Evolutionary conservation across 768 basidiomycete species (phyloP).

Genomic region (Roridomyces roridus): DNA sequence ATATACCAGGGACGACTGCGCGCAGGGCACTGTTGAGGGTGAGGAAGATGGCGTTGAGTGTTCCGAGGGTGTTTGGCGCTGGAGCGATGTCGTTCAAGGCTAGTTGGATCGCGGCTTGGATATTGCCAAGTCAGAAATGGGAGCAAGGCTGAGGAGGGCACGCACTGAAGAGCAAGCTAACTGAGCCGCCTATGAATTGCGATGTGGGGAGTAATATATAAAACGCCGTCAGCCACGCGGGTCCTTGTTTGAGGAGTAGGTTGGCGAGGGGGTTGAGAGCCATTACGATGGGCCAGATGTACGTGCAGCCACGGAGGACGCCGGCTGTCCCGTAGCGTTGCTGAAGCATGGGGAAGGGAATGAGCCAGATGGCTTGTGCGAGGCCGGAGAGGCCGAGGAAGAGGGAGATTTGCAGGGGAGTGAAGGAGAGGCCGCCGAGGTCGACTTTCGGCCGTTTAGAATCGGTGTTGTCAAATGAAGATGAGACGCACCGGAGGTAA

Average conservation of each 20-base stretch:
- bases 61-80: conserved; percentile 8
- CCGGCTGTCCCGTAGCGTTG: conserved; percentile 10
- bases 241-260: conserved; percentile 7
- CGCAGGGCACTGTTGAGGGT: conserved; percentile 3
- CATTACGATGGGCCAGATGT: conserved; percentile 5
- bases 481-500: conserved; percentile 2
- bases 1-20: conserved; percentile 3
- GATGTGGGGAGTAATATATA: conserved; percentile 3
- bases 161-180: conserved; percentile 10
- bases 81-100: conserved; percentile 13
- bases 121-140: not conserved
- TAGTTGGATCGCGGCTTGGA: conserved; percentile 9
- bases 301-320: not conserved
- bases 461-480: conserved; percentile 2
- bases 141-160: not conserved
- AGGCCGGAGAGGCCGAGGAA: conserved; percentile 10
- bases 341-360: conserved; percentile 8
- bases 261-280: conserved; percentile 1
- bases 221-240: conserved; percentile 6
- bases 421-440: conserved; percentile 8
- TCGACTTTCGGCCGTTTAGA: not conserved
- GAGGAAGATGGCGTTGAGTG: conserved; percentile 9
- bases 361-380: conserved; percentile 11
- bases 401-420: conserved; percentile 11
- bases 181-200: not conserved